Evolutionary conservation across 1,284 basidiomycete species (phyloP).

Genomic region (Xanthoconium separans): DNA sequence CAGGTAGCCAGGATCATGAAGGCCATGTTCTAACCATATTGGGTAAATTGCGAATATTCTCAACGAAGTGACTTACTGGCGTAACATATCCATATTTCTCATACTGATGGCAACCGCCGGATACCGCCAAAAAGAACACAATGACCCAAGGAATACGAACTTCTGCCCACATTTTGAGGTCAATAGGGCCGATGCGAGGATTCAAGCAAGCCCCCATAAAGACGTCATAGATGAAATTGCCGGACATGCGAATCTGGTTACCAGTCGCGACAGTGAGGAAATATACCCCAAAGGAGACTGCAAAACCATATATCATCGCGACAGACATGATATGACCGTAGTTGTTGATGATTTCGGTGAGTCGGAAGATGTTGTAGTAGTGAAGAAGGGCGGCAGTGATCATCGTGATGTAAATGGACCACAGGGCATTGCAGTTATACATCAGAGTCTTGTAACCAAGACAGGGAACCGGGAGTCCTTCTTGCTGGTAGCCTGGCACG

Average conservation of each 20-base stretch:
- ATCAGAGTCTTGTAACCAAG: constrained; percentile 88
- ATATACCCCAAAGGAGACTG: constrained; percentile 79
- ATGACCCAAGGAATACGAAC: constrained; percentile 98
- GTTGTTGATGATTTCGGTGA: constrained; percentile 95
- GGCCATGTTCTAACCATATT: constrained; percentile 76
- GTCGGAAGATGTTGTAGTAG: constrained; percentile 80
- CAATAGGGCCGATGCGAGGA: constrained; percentile 90
- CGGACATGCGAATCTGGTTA: constrained; percentile 88
- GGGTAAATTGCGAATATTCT: not conserved
- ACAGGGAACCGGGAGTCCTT: constrained; percentile 92
- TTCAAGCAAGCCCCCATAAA: constrained; percentile 97
- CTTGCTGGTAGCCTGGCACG: constrained; percentile 91
- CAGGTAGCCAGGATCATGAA: constrained; percentile 97
- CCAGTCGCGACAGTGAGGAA: constrained; percentile 76
- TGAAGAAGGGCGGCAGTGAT: constrained; percentile 78
- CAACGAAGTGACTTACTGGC: constrained; percentile 51
- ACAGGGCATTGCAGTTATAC: constrained; percentile 97
- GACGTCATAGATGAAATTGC: constrained; percentile 91
- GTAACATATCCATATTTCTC: constrained; percentile 91
- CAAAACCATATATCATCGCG: constrained; percentile 89
- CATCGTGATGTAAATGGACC: constrained; percentile 86
- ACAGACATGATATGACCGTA: constrained; percentile 97
- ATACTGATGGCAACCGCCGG: constrained; percentile 95
- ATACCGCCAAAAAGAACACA: constrained; percentile 90
- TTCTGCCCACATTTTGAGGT: constrained; percentile 99